Evolutionary conservation across 345 rosid genomes (phyloP).

Genomic region (Brassica napus): Da-Ae NC_063444.1:633501-634000

Average conservation of each 20-base stretch:
- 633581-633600: constrained; percentile 5
- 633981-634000: background rate
- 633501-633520: constrained; percentile 1
- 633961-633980: constrained; percentile 29
- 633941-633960: constrained; percentile 4
- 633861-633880: no score
- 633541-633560: background rate
- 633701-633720: background rate
- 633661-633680: background rate
- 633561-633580: constrained; percentile 1
- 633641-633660: background rate
- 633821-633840: no score
- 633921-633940: background rate
- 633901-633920: background rate
- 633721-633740: no score
- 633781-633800: no score
- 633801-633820: no score
- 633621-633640: background rate
- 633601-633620: background rate
- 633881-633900: no score
- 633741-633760: no score
- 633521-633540: background rate
- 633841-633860: no score
- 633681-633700: background rate
- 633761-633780: no score